Conservation (phyloP, 768 basidiomycete species). For the Agrocybe praecox region DNA sequence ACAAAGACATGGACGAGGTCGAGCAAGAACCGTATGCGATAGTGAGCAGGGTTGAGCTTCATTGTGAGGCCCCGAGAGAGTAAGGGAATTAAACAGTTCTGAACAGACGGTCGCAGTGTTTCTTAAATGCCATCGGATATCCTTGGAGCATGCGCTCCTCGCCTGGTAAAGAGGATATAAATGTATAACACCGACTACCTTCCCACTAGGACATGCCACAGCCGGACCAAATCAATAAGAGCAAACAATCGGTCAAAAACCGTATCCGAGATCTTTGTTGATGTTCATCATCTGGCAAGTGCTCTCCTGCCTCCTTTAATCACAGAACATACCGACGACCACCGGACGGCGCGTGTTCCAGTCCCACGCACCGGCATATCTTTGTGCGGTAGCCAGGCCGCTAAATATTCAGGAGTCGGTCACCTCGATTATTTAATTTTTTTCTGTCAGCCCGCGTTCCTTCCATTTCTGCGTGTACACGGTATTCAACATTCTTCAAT, state of each 20-base stretch:
- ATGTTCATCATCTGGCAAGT: conserved; percentile 6
- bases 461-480: no score
- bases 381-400: neutral
- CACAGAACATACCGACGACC: neutral
- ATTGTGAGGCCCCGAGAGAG: neutral
- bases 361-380: neutral
- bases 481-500: no score
- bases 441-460: no score
- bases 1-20: conserved; percentile 46
- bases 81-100: conserved; percentile 2
- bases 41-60: conserved; percentile 43
- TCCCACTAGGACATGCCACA: neutral
- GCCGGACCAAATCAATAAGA: conserved; percentile 4
- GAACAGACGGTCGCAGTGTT: conserved; percentile 1
- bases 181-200: conserved; percentile 5
- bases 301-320: neutral
- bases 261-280: conserved; percentile 11
- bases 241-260: conserved; percentile 9
- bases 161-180: conserved; percentile 11
- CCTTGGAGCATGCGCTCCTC: conserved; percentile 19
- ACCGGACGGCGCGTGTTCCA: neutral
- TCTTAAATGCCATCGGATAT: conserved; percentile 13
- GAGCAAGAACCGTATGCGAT: conserved; percentile 50
- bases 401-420: no score
- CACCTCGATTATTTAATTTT: no score